A percentile compares a stretch with the other conserved stretches of the same genome.
These are phyloP conservation scores for Baorangia bicolor DNA, from an alignment of 768 basidiomycete species.

Conservation along the genomic window DNA sequence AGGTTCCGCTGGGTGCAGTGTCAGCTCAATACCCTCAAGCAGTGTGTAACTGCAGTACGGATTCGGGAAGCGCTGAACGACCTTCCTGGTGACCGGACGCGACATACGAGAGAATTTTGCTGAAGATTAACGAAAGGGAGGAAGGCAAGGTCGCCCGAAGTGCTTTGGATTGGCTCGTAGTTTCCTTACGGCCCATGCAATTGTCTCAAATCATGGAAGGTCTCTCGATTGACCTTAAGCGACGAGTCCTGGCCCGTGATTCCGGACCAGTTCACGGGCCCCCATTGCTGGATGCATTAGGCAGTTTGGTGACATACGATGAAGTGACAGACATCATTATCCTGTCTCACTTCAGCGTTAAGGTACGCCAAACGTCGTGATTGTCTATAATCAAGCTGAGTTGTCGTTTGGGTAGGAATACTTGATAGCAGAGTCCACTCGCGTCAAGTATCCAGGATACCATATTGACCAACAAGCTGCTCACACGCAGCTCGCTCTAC, in stretches of 20 bases:
- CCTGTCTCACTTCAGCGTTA: slow-evolving; percentile 8
- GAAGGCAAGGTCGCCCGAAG: neutral
- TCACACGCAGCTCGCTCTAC: neutral
- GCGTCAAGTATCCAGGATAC: neutral
- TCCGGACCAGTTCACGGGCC: neutral
- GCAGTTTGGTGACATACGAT: slow-evolving; percentile 3
- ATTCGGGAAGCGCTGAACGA: neutral
- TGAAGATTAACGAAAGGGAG: neutral
- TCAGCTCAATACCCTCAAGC: neutral
- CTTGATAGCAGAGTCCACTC: neutral
- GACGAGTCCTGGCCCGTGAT: neutral
- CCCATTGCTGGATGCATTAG: neutral
- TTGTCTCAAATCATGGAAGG: neutral
- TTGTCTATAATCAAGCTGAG: neutral
- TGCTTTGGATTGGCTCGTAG: slow-evolving; percentile 4
- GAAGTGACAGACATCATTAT: slow-evolving; percentile 1
- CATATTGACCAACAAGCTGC: neutral
- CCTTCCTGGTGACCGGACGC: neutral
- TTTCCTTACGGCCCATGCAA: neutral
- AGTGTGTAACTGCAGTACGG: neutral
- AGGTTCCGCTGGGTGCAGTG: slow-evolving; percentile 15
- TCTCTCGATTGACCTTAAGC: neutral
- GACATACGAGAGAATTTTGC: slow-evolving; percentile 1
- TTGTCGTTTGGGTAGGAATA: slow-evolving; percentile 4
- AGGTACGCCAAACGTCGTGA: neutral